Percentiles rank a stretch among this genome's conserved stretches.
These are phyloP conservation scores for Vitis rotundifolia DNA, from an alignment of 164 flowering plant species.

Conservation along the genomic window DNA sequence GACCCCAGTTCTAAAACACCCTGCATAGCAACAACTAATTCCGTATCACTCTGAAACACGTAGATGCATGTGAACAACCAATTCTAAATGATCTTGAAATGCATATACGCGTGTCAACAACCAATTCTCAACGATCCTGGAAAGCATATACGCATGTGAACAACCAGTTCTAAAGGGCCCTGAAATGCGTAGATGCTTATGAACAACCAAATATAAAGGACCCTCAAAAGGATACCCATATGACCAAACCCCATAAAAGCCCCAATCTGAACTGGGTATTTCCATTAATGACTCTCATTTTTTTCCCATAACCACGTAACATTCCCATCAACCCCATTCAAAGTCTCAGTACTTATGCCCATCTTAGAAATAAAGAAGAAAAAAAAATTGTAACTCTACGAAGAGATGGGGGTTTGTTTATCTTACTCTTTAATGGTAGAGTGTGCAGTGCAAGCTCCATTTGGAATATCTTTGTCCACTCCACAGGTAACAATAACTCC, in stretches of 20 bases:
- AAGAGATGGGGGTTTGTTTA: not conserved
- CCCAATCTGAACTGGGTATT: not conserved
- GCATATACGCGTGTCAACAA: not conserved
- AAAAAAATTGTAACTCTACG: not conserved
- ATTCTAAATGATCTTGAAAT: not conserved
- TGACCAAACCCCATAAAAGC: conserved; percentile 5
- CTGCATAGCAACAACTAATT: not conserved
- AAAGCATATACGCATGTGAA: too few relatives aligned
- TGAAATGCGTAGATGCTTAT: too few relatives aligned
- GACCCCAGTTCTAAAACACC: conserved; percentile 1
- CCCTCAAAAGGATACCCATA: too few relatives aligned
- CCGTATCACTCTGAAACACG: not conserved
- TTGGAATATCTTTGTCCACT: not conserved
- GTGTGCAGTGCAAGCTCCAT: conserved; percentile 29
- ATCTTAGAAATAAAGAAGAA: not conserved
- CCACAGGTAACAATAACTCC: not conserved
- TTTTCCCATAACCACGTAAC: not conserved
- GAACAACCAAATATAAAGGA: too few relatives aligned
- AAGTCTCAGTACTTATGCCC: not conserved
- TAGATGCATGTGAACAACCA: not conserved
- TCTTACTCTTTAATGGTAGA: conserved; percentile 23
- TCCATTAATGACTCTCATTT: not conserved
- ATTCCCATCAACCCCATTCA: conserved; percentile 1
- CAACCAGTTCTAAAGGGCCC: too few relatives aligned
- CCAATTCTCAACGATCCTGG: too few relatives aligned